Evolutionary conservation across 2,329 filamentous ascomycete genomes (phyloP).

Genomic region (Leptographium wingfieldii): DNA sequence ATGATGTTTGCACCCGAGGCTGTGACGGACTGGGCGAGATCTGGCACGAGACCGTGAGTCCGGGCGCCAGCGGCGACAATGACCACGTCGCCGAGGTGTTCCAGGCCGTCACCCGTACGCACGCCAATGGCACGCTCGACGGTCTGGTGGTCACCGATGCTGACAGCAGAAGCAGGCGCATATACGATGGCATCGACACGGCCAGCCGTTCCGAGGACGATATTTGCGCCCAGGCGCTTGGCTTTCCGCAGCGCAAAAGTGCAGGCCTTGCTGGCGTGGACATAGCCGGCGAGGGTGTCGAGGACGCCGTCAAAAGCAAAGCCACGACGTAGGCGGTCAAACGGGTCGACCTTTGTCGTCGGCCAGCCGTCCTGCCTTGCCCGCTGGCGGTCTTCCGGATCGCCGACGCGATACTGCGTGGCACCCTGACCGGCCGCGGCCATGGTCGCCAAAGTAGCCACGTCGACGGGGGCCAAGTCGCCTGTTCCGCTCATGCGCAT

Average conservation of each 20-base stretch:
- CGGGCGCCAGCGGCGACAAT: conserved; percentile 1
- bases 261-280: conserved; percentile 1
- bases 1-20: neutral
- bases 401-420: neutral
- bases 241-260: neutral
- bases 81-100: neutral
- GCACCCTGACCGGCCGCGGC: neutral
- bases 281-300: neutral
- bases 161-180: neutral
- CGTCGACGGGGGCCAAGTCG: neutral
- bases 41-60: neutral
- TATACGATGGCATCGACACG: neutral
- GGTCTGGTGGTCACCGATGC: neutral
- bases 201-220: neutral
- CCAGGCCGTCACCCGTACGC: neutral
- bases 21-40: neutral
- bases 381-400: neutral
- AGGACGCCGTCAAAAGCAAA: conserved; percentile 1
- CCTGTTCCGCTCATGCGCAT: neutral
- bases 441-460: neutral
- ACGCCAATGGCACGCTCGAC: neutral
- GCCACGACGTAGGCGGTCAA: neutral
- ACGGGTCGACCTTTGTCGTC: neutral
- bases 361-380: conserved; percentile 1
- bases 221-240: neutral